Conservation (phyloP, 2,329 filamentous ascomycete genomes). For the Exophiala oligosperma region DNA sequence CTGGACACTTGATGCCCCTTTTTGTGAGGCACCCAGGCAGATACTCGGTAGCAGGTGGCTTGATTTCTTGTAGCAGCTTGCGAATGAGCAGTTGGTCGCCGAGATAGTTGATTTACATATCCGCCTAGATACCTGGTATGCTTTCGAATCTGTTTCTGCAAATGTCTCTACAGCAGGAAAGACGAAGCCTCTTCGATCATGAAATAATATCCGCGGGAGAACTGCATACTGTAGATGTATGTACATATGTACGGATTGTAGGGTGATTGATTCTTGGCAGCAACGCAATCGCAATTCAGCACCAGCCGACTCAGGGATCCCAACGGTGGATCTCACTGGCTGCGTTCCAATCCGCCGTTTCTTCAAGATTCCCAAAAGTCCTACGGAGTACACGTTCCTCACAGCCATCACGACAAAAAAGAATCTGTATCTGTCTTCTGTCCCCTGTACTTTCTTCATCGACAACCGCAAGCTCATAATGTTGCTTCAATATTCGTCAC, state of each 20-base stretch:
- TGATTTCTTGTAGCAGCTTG: too few species aligned
- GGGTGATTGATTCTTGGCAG: constrained; percentile 1
- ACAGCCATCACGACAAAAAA: constrained; percentile 9
- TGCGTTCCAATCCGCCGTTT: neutral
- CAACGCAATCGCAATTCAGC: neutral
- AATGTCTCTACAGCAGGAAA: too few species aligned
- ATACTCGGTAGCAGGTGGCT: too few species aligned
- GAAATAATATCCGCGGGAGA: too few species aligned
- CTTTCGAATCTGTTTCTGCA: too few species aligned
- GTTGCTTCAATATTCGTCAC: constrained; percentile 16
- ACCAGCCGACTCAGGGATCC: neutral
- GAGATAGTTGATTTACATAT: too few species aligned
- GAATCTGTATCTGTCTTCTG: constrained; percentile 23
- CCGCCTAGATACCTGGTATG: too few species aligned
- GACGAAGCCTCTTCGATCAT: too few species aligned
- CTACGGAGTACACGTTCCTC: constrained; percentile 1
- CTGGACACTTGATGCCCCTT: neutral
- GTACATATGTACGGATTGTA: too few species aligned
- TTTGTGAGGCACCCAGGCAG: neutral
- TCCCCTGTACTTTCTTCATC: constrained; percentile 15
- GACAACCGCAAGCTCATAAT: constrained; percentile 16
- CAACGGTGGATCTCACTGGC: neutral
- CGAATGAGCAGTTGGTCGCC: too few species aligned
- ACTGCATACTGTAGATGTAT: too few species aligned
- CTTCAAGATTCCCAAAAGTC: constrained; percentile 12